These are phyloP conservation scores for Pouteria glomerata DNA, from an alignment of 148 eudicot genomes.

Conservation along the genomic window DNA sequence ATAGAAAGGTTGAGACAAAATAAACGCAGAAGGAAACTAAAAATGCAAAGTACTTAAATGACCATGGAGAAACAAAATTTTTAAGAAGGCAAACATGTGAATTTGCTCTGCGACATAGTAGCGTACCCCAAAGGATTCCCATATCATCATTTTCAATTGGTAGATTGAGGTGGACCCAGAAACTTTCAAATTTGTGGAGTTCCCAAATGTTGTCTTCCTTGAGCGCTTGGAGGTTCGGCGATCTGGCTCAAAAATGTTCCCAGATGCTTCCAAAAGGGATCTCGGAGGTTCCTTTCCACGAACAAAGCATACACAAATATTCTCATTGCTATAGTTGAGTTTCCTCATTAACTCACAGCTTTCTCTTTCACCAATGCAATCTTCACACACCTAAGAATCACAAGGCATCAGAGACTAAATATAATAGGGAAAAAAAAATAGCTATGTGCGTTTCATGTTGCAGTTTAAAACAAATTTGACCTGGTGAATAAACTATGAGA, in stretches of 20 bases:
- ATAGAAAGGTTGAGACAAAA: neutral
- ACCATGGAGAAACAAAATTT: neutral
- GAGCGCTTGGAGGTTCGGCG: conserved; percentile 96
- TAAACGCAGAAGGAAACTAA: neutral
- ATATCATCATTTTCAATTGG: conserved; percentile 97
- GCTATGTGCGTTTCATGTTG: neutral
- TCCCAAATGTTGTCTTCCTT: conserved; percentile 73
- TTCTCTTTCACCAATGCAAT: conserved; percentile 94
- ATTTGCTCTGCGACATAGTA: conserved; percentile 14
- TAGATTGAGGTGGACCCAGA: conserved; percentile 88
- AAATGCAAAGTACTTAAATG: neutral
- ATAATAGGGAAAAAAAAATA: neutral
- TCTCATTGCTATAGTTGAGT: conserved; percentile 84
- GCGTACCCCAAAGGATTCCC: conserved; percentile 99
- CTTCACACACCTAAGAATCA: conserved; percentile 67
- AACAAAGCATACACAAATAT: conserved; percentile 75
- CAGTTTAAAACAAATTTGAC: neutral
- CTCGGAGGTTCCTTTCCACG: conserved; percentile 92
- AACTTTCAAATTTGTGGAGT: conserved; percentile 71
- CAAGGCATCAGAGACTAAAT: neutral
- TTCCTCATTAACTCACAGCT: conserved; percentile 75
- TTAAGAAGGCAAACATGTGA: neutral
- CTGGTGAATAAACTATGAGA: neutral
- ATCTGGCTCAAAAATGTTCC: conserved; percentile 56
- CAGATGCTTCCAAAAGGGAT: conserved; percentile 80